Conservation (phyloP, 2,329 filamentous ascomycete genomes). For the Madurella mycetomatis region DNA sequence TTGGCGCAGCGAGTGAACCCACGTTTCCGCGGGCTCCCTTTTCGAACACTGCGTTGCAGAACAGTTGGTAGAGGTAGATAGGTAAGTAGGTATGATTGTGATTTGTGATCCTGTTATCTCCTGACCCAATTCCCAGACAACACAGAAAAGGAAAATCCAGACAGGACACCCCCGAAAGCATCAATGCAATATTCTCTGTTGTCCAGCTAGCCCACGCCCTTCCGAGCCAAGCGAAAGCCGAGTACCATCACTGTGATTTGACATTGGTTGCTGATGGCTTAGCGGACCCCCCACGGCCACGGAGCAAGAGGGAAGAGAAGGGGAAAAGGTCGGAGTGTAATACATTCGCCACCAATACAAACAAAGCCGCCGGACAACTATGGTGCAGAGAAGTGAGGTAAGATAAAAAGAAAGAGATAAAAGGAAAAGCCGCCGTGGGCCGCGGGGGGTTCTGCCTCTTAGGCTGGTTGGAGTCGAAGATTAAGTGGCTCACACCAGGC, state of each 20-base stretch:
- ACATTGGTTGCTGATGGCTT: constrained; percentile 11
- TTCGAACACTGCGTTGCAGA: no score
- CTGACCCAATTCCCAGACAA: background rate
- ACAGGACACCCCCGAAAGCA: constrained; percentile 1
- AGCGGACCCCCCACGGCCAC: background rate
- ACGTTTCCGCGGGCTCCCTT: no score
- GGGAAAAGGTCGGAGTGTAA: constrained; percentile 30
- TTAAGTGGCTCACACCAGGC: background rate
- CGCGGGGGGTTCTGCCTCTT: background rate
- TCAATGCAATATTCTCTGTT: background rate
- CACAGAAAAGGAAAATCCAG: background rate
- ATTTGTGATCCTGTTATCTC: no score
- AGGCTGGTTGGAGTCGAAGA: background rate
- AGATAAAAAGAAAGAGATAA: constrained; percentile 2
- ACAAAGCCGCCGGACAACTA: constrained; percentile 10
- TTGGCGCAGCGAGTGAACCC: no score
- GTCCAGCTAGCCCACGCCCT: background rate
- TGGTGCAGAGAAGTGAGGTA: constrained; percentile 1
- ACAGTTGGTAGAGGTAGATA: no score
- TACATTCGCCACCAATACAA: constrained; percentile 19
- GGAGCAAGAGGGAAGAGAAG: constrained; percentile 22
- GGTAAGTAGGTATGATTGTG: no score
- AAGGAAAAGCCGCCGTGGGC: constrained; percentile 1
- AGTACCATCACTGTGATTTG: background rate
- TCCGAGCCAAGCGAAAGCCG: background rate